These are phyloP conservation scores for Fusarium chlamydosporum DNA, from an alignment of 2,329 filamentous ascomycete species.

Conservation along the genomic window DNA sequence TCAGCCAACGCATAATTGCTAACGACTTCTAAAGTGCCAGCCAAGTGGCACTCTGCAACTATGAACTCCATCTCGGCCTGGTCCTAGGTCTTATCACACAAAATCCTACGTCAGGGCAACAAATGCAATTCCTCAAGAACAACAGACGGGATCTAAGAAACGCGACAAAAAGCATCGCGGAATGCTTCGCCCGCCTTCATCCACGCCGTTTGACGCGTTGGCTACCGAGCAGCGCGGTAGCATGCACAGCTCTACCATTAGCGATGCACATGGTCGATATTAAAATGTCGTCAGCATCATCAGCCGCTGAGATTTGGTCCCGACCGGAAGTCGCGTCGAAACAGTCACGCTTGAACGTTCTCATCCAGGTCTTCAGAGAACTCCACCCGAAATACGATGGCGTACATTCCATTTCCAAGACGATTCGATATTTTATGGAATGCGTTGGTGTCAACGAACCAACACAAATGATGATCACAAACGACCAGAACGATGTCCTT, in stretches of 20 bases:
- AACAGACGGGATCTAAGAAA: conserved; percentile 35
- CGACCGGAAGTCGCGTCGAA: conserved; percentile 29
- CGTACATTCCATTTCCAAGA: conserved; percentile 43
- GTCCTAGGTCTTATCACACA: conserved; percentile 25
- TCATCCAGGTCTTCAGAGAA: conserved; percentile 41
- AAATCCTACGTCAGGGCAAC: not conserved
- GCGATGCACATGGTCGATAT: conserved; percentile 43
- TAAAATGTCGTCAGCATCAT: conserved; percentile 35
- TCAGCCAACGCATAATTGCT: rapidly evolving
- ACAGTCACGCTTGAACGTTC: conserved; percentile 39
- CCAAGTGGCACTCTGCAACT: conserved; percentile 39
- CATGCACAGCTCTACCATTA: conserved; percentile 39
- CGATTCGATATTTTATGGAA: conserved; percentile 44
- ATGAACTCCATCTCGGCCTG: conserved; percentile 40
- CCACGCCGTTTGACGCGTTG: conserved; percentile 29
- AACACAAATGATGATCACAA: not conserved
- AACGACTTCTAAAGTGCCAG: conserved; percentile 15
- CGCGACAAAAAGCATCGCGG: conserved; percentile 37
- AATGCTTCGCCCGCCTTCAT: conserved; percentile 30
- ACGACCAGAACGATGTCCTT: conserved; percentile 23
- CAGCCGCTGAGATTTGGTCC: conserved; percentile 27
- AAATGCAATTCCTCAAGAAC: conserved; percentile 33
- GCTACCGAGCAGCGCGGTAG: conserved; percentile 44
- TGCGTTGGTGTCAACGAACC: conserved; percentile 25
- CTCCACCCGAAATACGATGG: conserved; percentile 42